Evolutionary conservation across 176 grass and related monocot species (phyloP), one percentile per base, ranked within the genome.

Genomic region (Elaeis guineensis): DNA sequence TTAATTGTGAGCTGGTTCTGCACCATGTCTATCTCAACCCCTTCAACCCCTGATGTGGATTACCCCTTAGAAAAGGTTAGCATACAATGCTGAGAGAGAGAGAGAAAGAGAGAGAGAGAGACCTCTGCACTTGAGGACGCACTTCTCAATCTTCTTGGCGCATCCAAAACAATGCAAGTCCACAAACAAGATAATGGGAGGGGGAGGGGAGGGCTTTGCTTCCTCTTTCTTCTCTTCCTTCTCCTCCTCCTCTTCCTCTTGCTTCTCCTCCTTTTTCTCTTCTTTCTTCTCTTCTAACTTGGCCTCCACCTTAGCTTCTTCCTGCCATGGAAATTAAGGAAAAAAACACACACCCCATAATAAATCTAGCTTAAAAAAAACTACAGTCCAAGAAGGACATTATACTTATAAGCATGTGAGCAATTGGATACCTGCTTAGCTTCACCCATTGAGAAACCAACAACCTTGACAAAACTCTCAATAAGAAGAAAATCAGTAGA

Each of bases 111-210:
- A 19, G 20, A 19, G 17, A 65, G 23, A 54, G 51, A 20, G 17
- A 84, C 86, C 85, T 78, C 65, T 89, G 90, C 82, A 89, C 18
- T 76, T 77, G 51, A 89, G 63, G 28, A 95, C 66, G 58, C 48
- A 86, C 25, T 77, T 74, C 66, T 66, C 71, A 26, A 95, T 78
- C 51, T 89, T 85, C 82, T 78, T 89, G 23, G 82, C 70, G 67
- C 90, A 95, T 5, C 90, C 90, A 16, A 87, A 80, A 65, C 90
- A 95, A 54, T 95, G 90, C 59, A 95, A 70, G 60, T 86, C 70
- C 16, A 95, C 59, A 25, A 62, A 72, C 2, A 95, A 75, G 35
- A 95, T 72, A 24, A 83, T 53, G 0, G 79, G 76, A 9, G 68
- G 63, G 3, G 84, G 78, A 6, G 78, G 81, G 7, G 70, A 30